Percentiles rank a stretch among this genome's conserved stretches.
phyloP scores from a whole-genome alignment of 768 basidiomycete genomes.

The Leccinum imitatum region DNA sequence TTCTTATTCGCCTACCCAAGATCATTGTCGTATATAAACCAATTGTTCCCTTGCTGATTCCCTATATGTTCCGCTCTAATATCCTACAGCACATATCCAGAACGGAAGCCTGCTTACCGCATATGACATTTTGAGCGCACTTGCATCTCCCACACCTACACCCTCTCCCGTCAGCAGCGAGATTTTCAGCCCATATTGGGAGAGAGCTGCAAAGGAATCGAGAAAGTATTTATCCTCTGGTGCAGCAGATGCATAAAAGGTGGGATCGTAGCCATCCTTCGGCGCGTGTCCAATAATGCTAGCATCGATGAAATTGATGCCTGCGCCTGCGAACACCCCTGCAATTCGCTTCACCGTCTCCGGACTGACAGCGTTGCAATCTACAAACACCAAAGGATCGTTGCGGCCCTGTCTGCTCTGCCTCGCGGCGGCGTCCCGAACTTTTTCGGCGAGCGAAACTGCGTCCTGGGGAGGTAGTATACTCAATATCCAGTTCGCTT shows the following conservation, averaged over 20 bases:
- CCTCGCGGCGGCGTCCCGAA: slow-evolving; percentile 9
- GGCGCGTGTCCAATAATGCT: slow-evolving; percentile 60
- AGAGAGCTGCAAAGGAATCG: slow-evolving; percentile 41
- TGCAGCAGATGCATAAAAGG: slow-evolving; percentile 52
- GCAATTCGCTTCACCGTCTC: slow-evolving; percentile 49
- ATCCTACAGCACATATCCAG: background rate
- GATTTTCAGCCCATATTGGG: slow-evolving; percentile 45
- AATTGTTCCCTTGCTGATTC: slow-evolving; percentile 54
- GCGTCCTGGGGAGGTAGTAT: slow-evolving; percentile 61
- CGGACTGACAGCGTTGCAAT: slow-evolving; percentile 60
- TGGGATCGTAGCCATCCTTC: slow-evolving; percentile 46
- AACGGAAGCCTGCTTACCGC: slow-evolving; percentile 40
- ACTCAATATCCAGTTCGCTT: slow-evolving; percentile 49
- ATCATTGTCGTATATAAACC: slow-evolving; percentile 58
- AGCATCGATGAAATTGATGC: slow-evolving; percentile 52
- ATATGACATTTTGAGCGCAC: slow-evolving; percentile 65
- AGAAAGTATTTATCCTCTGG: slow-evolving; percentile 32
- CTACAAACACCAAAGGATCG: slow-evolving; percentile 41
- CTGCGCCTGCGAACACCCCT: slow-evolving; percentile 39
- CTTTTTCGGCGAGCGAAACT: slow-evolving; percentile 40
- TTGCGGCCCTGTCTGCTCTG: background rate
- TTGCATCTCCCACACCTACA: slow-evolving; percentile 54
- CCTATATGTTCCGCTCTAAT: slow-evolving; percentile 33
- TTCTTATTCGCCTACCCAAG: slow-evolving; percentile 38
- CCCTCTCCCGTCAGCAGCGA: slow-evolving; percentile 47